These are phyloP conservation scores for Auricularia heimuer DNA, from an alignment of 768 basidiomycete species.

Conservation along the genomic window DNA sequence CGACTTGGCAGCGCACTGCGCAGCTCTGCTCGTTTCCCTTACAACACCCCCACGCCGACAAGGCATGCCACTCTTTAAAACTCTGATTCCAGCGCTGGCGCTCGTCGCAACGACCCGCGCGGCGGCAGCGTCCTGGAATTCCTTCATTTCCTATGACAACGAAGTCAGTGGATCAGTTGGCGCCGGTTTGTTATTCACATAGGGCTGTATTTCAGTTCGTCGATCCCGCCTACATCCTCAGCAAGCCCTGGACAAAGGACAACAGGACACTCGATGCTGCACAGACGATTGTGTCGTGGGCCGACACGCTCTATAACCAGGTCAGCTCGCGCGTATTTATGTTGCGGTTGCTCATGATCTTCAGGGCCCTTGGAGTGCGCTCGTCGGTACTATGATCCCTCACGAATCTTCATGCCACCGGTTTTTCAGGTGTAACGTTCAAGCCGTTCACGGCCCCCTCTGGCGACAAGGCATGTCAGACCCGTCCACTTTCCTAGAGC, in stretches of 20 bases:
- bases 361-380: neutral
- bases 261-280: conserved; percentile 37
- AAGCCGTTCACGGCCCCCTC: conserved; percentile 9
- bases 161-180: neutral
- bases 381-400: neutral
- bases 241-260: conserved; percentile 26
- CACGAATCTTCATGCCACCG: neutral
- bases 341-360: conserved; percentile 3
- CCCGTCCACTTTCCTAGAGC: neutral
- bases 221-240: conserved; percentile 39
- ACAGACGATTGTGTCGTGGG: conserved; percentile 37
- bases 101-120: neutral
- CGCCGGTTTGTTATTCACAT: neutral
- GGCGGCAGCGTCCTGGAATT: neutral
- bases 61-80: neutral
- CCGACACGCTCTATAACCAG: conserved; percentile 28
- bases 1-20: too few species aligned
- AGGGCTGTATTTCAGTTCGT: conserved; percentile 49
- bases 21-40: too few species aligned
- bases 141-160: neutral
- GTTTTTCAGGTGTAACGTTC: neutral
- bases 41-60: too few species aligned
- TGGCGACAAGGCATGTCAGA: conserved; percentile 14
- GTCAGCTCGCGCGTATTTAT: conserved; percentile 46
- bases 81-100: neutral